Evolutionary conservation across 805 yeast genomes (phyloP).

Genomic region (Metschnikowia kunwiensis): DNA sequence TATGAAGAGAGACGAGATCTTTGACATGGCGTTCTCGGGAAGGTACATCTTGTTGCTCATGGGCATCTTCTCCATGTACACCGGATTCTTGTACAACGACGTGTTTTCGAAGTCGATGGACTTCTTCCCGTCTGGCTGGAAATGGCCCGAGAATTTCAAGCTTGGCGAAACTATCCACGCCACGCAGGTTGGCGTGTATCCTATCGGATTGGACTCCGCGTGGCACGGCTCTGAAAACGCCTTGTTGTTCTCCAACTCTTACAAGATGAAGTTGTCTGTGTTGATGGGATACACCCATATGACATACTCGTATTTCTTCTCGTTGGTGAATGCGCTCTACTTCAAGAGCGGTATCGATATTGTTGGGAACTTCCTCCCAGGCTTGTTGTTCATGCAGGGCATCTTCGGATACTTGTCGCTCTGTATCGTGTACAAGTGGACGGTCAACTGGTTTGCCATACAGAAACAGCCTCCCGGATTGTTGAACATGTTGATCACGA

Average conservation of each 20-base stretch:
- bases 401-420: constrained; percentile 90
- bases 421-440: constrained; percentile 90
- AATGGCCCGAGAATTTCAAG: constrained; percentile 76
- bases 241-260: constrained; percentile 86
- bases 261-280: constrained; percentile 94
- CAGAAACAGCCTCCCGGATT: constrained; percentile 86
- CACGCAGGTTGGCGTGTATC: constrained; percentile 62
- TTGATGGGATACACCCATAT: constrained; percentile 93
- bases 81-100: constrained; percentile 93
- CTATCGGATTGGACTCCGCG: constrained; percentile 84
- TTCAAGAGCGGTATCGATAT: constrained; percentile 76
- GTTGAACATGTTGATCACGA: constrained; percentile 89
- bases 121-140: constrained; percentile 86
- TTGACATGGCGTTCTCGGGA: constrained; percentile 94
- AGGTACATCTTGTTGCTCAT: constrained; percentile 85
- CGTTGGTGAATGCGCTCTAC: constrained; percentile 72
- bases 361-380: constrained; percentile 91
- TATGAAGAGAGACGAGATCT: constrained; percentile 83
- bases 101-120: constrained; percentile 89
- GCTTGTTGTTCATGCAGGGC: constrained; percentile 91
- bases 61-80: constrained; percentile 95
- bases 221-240: constrained; percentile 98
- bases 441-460: constrained; percentile 81
- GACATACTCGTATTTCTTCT: constrained; percentile 84
- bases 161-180: constrained; percentile 71